Percentiles rank a stretch among this genome's conserved stretches.
phyloP scores from a whole-genome alignment of 148 eudicot species.

The Chenopodium formosanum region DNA sequence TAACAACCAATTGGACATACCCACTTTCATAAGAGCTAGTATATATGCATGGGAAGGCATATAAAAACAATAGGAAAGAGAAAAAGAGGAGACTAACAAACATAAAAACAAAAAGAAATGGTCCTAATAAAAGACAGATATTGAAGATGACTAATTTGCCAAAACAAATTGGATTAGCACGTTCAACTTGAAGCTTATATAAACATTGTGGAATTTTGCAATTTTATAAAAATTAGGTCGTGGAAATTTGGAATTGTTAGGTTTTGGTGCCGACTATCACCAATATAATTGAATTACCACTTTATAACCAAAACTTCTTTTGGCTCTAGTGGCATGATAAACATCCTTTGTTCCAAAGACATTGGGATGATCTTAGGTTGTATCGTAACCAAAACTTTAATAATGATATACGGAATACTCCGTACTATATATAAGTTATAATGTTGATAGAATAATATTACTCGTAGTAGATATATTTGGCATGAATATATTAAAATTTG shows the following conservation, averaged over 20 bases:
- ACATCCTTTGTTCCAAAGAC: not conserved
- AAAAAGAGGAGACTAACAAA: not conserved
- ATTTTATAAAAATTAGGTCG: not conserved
- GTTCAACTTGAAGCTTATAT: not conserved
- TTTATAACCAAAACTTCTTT: too few relatives aligned
- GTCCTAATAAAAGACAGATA: not conserved
- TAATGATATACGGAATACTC: too few relatives aligned
- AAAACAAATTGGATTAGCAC: not conserved
- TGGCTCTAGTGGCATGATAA: not conserved
- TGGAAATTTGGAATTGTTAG: not conserved
- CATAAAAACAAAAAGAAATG: not conserved
- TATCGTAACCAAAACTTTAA: too few relatives aligned
- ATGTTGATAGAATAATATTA: too few relatives aligned
- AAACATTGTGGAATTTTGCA: not conserved
- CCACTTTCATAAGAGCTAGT: not conserved
- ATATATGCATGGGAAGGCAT: not conserved
- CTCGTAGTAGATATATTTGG: too few relatives aligned
- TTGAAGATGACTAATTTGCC: not conserved
- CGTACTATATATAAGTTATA: too few relatives aligned
- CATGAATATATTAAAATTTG: too few relatives aligned
- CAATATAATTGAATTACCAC: not conserved
- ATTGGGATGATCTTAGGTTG: not conserved
- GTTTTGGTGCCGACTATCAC: not conserved
- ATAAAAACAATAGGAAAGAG: not conserved
- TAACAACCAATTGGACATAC: too few relatives aligned